A percentile compares a stretch with the other conserved stretches of the same genome.
Evolutionary conservation across 202 grass and related monocot genomes (phyloP).

Genomic region (Dendrocalamus latiflorus): DNA sequence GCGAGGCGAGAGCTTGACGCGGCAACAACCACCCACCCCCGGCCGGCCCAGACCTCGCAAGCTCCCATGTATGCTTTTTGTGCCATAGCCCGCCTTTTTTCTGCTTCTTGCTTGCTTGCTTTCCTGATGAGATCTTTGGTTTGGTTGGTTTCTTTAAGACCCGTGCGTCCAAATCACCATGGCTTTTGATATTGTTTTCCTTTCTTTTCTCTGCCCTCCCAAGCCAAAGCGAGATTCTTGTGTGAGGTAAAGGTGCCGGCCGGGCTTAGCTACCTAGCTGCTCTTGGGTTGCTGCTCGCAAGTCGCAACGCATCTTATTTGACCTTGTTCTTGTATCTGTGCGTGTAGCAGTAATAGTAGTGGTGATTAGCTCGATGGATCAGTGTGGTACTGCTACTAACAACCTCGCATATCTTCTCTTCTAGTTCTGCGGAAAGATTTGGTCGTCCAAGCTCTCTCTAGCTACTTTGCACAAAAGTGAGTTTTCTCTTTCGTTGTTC

Average conservation of each 20-base stretch:
- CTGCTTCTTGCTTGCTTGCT: slow-evolving; percentile 15
- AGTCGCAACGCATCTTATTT: slow-evolving; percentile 31
- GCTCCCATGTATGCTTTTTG: slow-evolving; percentile 37
- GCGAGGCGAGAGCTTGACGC: slow-evolving; percentile 45
- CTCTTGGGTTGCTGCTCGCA: no score
- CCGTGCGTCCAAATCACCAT: slow-evolving; percentile 28
- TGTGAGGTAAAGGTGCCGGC: background rate
- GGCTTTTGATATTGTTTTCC: slow-evolving; percentile 42
- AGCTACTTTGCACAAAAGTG: slow-evolving; percentile 34
- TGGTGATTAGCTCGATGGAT: background rate
- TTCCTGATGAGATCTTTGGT: slow-evolving; percentile 41
- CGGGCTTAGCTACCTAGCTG: background rate
- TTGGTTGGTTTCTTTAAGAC: slow-evolving; percentile 53
- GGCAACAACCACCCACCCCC: slow-evolving; percentile 39
- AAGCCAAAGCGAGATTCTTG: slow-evolving; percentile 49
- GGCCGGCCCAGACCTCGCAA: background rate
- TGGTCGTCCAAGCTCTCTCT: background rate
- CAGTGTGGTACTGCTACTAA: background rate
- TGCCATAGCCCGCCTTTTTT: slow-evolving; percentile 14
- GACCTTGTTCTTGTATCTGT: background rate
- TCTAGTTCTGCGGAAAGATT: slow-evolving; percentile 22
- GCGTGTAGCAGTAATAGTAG: background rate
- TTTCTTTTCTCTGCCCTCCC: background rate
- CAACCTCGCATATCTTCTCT: background rate
- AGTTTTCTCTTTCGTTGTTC: slow-evolving; percentile 15